phyloP scores from a whole-genome alignment of 2,329 filamentous ascomycete species.

The Phialophora expanda region DNA sequence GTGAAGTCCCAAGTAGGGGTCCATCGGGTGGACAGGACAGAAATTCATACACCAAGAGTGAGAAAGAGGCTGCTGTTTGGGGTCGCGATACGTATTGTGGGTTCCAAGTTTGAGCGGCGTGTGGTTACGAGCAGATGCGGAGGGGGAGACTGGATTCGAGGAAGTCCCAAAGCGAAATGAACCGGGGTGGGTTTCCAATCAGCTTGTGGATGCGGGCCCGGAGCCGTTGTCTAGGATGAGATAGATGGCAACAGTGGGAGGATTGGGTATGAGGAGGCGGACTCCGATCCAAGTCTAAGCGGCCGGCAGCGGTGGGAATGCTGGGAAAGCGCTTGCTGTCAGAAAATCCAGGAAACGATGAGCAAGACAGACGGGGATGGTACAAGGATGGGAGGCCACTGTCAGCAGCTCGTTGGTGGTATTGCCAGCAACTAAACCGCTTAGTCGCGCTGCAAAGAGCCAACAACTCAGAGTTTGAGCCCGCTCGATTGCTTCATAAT shows the following conservation, averaged over 20 bases:
- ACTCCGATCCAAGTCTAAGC: neutral
- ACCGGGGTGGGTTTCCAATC: constrained; percentile 6
- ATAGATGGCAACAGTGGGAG: neutral
- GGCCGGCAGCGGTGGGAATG: constrained; percentile 1
- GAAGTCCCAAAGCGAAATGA: neutral
- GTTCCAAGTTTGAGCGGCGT: constrained; percentile 10
- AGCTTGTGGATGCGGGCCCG: neutral
- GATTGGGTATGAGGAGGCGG: constrained; percentile 6
- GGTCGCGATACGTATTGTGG: constrained; percentile 11
- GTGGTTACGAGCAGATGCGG: constrained; percentile 11
- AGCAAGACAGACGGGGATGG: neutral
- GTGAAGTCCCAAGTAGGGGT: constrained; percentile 18
- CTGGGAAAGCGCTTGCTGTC: neutral
- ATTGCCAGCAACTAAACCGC: constrained; percentile 1
- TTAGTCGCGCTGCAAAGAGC: neutral
- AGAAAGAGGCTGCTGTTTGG: constrained; percentile 14
- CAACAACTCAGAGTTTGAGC: neutral
- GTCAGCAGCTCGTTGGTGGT: constrained; percentile 1
- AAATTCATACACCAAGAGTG: constrained; percentile 8
- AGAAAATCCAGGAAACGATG: neutral
- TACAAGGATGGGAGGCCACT: neutral
- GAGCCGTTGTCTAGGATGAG: neutral
- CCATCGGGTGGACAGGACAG: constrained; percentile 11
- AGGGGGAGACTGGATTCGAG: constrained; percentile 1
- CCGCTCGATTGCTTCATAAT: constrained; percentile 3